A percentile compares a stretch with the other conserved stretches of the same genome.
Conservation (phyloP, 495 filamentous ascomycete genomes). For the Aspergillus egyptiacus region DNA sequence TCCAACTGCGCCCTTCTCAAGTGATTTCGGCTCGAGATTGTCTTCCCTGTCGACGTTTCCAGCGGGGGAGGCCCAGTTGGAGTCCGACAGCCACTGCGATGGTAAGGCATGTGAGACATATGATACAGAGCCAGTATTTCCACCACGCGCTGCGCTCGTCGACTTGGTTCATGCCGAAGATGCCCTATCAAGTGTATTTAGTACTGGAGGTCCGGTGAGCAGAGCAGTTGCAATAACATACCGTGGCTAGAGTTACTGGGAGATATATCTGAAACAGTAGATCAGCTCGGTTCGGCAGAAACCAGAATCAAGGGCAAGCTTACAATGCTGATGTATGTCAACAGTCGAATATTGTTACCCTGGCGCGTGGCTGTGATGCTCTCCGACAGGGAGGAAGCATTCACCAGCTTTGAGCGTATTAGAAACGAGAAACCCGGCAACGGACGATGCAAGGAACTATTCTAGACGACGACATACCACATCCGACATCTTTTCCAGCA, state of each 20-base stretch:
- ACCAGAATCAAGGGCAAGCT: neutral
- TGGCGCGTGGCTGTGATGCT: constrained; percentile 18
- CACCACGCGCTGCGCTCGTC: constrained; percentile 11
- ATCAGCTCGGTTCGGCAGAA: neutral
- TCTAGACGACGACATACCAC: neutral
- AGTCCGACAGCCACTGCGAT: constrained; percentile 3
- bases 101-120: constrained; percentile 8
- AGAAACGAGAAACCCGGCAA: no score
- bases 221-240: constrained; percentile 1
- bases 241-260: constrained; percentile 13
- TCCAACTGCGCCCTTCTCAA: constrained; percentile 10
- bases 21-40: neutral
- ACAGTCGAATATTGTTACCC: constrained; percentile 18
- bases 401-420: constrained; percentile 15
- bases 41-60: neutral
- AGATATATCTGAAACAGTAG: constrained; percentile 13
- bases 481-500: constrained; percentile 7
- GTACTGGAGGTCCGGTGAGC: neutral
- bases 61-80: neutral
- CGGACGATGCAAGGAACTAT: neutral
- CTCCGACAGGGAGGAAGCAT: constrained; percentile 17
- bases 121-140: constrained; percentile 16
- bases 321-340: constrained; percentile 20
- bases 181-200: constrained; percentile 5
- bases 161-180: constrained; percentile 21